These are phyloP conservation scores for Hyphopichia fennica DNA, from an alignment of 1,139 yeast species.

Conservation along the genomic window DNA sequence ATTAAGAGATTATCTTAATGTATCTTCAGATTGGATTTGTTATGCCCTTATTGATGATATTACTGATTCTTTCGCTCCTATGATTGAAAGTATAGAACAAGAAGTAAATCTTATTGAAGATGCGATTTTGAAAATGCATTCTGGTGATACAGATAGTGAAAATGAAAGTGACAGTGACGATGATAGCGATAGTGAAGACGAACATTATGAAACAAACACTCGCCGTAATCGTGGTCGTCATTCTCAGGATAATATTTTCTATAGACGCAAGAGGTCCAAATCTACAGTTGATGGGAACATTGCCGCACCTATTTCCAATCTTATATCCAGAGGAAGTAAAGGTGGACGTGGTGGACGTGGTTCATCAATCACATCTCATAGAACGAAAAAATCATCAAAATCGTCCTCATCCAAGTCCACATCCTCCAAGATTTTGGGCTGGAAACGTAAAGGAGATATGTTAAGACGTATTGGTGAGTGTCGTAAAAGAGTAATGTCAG, in stretches of 20 bases:
- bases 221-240: slow-evolving; percentile 16
- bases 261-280: slow-evolving; percentile 38
- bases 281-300: slow-evolving; percentile 36
- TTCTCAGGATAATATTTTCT: slow-evolving; percentile 22
- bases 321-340: neutral
- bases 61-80: slow-evolving; percentile 95
- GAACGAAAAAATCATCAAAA: slow-evolving; percentile 21
- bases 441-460: slow-evolving; percentile 95
- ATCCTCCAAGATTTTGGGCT: slow-evolving; percentile 61
- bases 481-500: slow-evolving; percentile 90
- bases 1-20: slow-evolving; percentile 82
- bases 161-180: slow-evolving; percentile 38
- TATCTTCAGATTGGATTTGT: slow-evolving; percentile 95
- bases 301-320: slow-evolving; percentile 4
- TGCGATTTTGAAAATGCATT: slow-evolving; percentile 82
- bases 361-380: slow-evolving; percentile 4
- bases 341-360: slow-evolving; percentile 1
- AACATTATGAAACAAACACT: slow-evolving; percentile 5
- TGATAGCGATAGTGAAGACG: slow-evolving; percentile 28
- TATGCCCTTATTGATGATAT: slow-evolving; percentile 96
- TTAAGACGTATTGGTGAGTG: slow-evolving; percentile 92
- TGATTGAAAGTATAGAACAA: slow-evolving; percentile 89
- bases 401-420: slow-evolving; percentile 27
- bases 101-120: slow-evolving; percentile 93
- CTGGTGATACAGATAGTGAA: slow-evolving; percentile 53